Conservation (phyloP, 352 stramenopile species). For the Saprolegnia parasitica region DNA sequence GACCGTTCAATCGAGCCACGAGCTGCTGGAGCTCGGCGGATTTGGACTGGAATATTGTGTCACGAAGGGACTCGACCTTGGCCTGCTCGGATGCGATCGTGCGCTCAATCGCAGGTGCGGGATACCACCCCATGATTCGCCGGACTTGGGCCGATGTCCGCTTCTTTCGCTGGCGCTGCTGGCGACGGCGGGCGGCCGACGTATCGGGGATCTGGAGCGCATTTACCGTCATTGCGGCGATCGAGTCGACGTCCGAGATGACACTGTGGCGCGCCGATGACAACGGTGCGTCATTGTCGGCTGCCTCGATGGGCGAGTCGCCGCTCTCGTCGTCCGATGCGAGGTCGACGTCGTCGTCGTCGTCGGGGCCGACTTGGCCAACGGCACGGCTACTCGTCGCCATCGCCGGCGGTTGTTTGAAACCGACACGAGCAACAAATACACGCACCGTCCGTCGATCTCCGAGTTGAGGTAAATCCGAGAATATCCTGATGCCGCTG, state of each 20-base stretch:
- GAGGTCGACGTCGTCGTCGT: background rate
- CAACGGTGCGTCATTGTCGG: background rate
- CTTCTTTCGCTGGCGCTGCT: background rate
- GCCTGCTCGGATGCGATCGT: constrained; percentile 4
- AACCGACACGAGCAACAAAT: too few relatives aligned
- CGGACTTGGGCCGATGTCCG: constrained; percentile 11
- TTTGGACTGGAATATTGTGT: background rate
- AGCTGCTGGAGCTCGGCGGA: background rate
- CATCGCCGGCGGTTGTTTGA: too few relatives aligned
- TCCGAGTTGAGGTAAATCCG: too few relatives aligned
- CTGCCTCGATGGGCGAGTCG: background rate
- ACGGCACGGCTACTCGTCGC: too few relatives aligned
- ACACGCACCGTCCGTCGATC: too few relatives aligned
- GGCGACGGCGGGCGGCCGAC: background rate
- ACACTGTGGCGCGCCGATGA: background rate
- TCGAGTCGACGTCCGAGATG: background rate
- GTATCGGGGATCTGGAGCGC: background rate
- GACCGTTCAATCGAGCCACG: background rate
- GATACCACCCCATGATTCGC: constrained; percentile 26
- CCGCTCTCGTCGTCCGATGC: background rate
- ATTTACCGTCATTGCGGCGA: background rate
- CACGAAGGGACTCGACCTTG: background rate
- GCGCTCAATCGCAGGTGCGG: background rate
- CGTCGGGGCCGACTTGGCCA: too few relatives aligned
- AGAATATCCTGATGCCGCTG: too few relatives aligned